Evolutionary conservation across 2,329 filamentous ascomycete genomes (phyloP), one percentile per base, ranked within the genome.

Genomic region (Talaromyces sp.): DNA sequence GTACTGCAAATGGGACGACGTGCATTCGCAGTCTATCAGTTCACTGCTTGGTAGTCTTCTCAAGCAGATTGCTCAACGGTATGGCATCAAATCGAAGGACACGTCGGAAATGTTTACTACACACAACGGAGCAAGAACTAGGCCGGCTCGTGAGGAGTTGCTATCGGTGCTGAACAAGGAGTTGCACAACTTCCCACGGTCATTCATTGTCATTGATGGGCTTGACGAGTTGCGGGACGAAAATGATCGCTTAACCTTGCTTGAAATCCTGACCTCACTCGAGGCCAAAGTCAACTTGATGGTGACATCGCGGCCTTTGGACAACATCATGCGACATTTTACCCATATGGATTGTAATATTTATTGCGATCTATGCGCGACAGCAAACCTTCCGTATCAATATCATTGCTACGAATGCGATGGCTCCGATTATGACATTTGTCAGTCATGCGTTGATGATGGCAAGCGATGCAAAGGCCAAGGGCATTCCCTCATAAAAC

Each of bases 1-100:
- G n/a, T 56, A 56, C 19, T 56, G 53, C 53, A 56, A 56, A 22
- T 56, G 53, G 53, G 53, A 56, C 11, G 53, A 56, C n/a, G 19
- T 36, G 5, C 53, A 56, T 8, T 56, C 53, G 5, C 53, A 56
- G 31, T 36, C 17, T 15, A 56, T 56, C 15, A 11, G 22, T 17
- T 56, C 29, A 38, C 38, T 56, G n/a, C 31, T 56, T 22, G 53
- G 53, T 1, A 56, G 53, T 38, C 53, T 56, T 15, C 53, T 56
- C 53, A 56, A 56, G 31, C 53, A 56, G n/a, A 36, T 56, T 22
- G 53, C 31, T 36, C 53, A 56, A 36, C 31, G 31, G 36, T 56
- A 56, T 13, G 53, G 53, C 10, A 11, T 56, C 29, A 56, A 56
- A 22, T 56, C 53, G 10, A 36, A 36, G n/a, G 19, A 56, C 10